A percentile compares a stretch with the other conserved stretches of the same genome.
These are phyloP conservation scores for Ogataea trehaloabstinens DNA, from an alignment of 805 yeast genomes.

Conservation along the genomic window DNA sequence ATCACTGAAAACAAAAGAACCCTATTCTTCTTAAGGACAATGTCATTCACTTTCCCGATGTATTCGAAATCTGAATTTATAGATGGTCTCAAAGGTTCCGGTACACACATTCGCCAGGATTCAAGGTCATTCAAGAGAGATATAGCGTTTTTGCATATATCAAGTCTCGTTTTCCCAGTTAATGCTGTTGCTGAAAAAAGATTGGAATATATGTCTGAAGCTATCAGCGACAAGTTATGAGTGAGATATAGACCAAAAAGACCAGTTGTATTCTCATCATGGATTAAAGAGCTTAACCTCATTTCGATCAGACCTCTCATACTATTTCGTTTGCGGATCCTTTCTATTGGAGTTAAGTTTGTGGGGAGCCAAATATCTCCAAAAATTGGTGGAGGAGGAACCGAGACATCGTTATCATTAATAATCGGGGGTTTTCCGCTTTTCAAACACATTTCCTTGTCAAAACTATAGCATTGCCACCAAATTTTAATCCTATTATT, in stretches of 20 bases:
- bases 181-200: slow-evolving; percentile 31
- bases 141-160: slow-evolving; percentile 13
- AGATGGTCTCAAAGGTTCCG: slow-evolving; percentile 24
- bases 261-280: not conserved
- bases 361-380: slow-evolving; percentile 23
- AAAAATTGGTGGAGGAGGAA: slow-evolving; percentile 27
- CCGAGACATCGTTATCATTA: slow-evolving; percentile 38
- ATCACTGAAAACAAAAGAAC: slow-evolving; percentile 13
- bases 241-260: slow-evolving; percentile 15
- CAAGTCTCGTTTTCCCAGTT: slow-evolving; percentile 14
- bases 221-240: slow-evolving; percentile 24
- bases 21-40: not conserved
- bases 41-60: slow-evolving; percentile 5
- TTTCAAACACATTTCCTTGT: slow-evolving; percentile 42
- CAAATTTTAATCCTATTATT: slow-evolving; percentile 42
- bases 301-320: slow-evolving; percentile 5
- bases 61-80: slow-evolving; percentile 6
- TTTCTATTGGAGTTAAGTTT: slow-evolving; percentile 7
- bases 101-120: slow-evolving; percentile 28
- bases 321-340: slow-evolving; percentile 13
- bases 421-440: slow-evolving; percentile 50
- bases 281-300: slow-evolving; percentile 8
- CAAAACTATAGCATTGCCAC: slow-evolving; percentile 48
- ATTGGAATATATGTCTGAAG: slow-evolving; percentile 25
- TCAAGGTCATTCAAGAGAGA: slow-evolving; percentile 25